Percentiles rank a stretch among this genome's conserved stretches.
Conservation (phyloP, 2,329 filamentous ascomycete genomes). For the Ambrosiella xylebori region DNA sequence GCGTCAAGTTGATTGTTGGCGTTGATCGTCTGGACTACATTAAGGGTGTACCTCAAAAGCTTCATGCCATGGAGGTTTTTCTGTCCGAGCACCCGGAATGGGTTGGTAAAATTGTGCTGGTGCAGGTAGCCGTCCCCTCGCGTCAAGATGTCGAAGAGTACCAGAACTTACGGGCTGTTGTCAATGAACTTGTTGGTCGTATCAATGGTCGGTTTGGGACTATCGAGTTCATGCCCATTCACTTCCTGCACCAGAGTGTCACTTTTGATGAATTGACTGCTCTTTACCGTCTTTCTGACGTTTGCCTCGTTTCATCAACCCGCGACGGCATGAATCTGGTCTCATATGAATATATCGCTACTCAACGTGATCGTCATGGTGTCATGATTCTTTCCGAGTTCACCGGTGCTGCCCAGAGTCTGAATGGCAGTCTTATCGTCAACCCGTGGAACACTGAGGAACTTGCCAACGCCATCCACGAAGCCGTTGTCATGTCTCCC, state of each 20-base stretch:
- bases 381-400: slow-evolving; percentile 94
- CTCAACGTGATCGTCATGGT: slow-evolving; percentile 76
- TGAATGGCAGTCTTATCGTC: slow-evolving; percentile 85
- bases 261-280: slow-evolving; percentile 88
- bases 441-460: slow-evolving; percentile 99
- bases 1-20: slow-evolving; percentile 89
- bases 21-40: slow-evolving; percentile 97
- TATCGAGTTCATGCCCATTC: slow-evolving; percentile 96
- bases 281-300: slow-evolving; percentile 80
- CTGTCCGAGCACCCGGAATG: slow-evolving; percentile 92
- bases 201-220: slow-evolving; percentile 97
- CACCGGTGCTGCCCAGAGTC: slow-evolving; percentile 81
- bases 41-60: slow-evolving; percentile 94
- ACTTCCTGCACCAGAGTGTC: slow-evolving; percentile 94
- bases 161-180: slow-evolving; percentile 83
- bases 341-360: slow-evolving; percentile 94
- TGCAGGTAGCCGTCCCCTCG: slow-evolving; percentile 89
- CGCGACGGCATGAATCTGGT: slow-evolving; percentile 98
- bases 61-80: slow-evolving; percentile 93
- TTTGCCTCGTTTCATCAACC: slow-evolving; percentile 85
- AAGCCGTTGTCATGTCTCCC: slow-evolving; percentile 89
- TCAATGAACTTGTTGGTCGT: slow-evolving; percentile 89
- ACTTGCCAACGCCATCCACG: slow-evolving; percentile 78
- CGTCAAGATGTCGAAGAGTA: slow-evolving; percentile 96
- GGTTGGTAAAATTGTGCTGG: slow-evolving; percentile 92